Evolutionary conservation across 352 stramenopile genomes (phyloP).

Genomic region (Pythium biforme): DNA sequence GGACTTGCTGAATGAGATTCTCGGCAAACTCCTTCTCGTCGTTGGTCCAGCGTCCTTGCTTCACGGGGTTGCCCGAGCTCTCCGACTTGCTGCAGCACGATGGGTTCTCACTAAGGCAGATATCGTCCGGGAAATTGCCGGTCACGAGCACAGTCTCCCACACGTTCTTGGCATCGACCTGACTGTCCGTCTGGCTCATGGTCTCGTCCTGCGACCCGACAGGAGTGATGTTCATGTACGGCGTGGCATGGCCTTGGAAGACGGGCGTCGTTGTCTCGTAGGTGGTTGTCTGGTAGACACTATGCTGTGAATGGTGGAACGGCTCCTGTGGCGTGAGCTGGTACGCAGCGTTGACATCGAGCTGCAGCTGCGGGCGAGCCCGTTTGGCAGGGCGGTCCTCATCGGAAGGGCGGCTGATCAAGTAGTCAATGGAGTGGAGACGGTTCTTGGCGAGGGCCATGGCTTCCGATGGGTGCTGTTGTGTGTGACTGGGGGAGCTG

Average conservation of each 20-base stretch:
- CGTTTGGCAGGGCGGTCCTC: slow-evolving; percentile 18
- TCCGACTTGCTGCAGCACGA: slow-evolving; percentile 28
- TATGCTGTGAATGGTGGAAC: slow-evolving; percentile 6
- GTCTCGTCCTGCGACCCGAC: slow-evolving; percentile 4
- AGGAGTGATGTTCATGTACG: slow-evolving; percentile 16
- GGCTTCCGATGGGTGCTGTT: slow-evolving; percentile 5
- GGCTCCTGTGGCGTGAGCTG: slow-evolving; percentile 2
- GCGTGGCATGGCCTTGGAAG: slow-evolving; percentile 11
- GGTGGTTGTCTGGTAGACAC: neutral
- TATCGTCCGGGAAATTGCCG: slow-evolving; percentile 58
- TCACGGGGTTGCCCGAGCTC: slow-evolving; percentile 28
- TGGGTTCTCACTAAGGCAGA: slow-evolving; percentile 53
- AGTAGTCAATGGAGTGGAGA: slow-evolving; percentile 31
- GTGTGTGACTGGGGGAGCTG: slow-evolving; percentile 1
- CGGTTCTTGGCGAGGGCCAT: slow-evolving; percentile 18
- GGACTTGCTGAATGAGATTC: slow-evolving; percentile 53
- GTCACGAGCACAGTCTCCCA: slow-evolving; percentile 64
- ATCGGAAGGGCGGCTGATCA: slow-evolving; percentile 16
- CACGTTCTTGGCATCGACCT: slow-evolving; percentile 38
- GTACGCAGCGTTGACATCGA: slow-evolving; percentile 14
- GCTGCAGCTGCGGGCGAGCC: slow-evolving; percentile 16
- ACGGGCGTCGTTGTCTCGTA: slow-evolving; percentile 12
- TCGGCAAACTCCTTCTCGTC: slow-evolving; percentile 61
- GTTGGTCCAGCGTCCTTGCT: slow-evolving; percentile 52
- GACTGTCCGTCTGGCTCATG: slow-evolving; percentile 15